phyloP scores from a whole-genome alignment of 108 stramenopile species.

The Phaeodactylum tricornutum region DNA sequence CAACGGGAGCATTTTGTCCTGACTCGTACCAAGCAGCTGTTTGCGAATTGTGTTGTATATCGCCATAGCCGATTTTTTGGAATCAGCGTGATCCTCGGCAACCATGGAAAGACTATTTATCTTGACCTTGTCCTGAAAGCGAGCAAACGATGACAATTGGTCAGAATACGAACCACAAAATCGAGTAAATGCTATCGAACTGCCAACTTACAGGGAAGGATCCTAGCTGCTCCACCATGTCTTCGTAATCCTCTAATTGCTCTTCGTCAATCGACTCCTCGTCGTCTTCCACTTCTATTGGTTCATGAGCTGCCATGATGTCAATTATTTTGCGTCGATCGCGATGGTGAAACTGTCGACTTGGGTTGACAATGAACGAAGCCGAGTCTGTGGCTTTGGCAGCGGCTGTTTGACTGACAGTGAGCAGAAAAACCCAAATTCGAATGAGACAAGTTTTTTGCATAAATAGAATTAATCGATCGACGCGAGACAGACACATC shows the following conservation, averaged over 20 bases:
- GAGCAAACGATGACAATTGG: background rate
- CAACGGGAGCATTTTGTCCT: constrained; percentile 57
- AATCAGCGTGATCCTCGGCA: constrained; percentile 66
- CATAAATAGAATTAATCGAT: no score
- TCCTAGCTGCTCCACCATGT: constrained; percentile 61
- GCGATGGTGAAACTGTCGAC: no score
- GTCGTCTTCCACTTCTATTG: constrained; percentile 22
- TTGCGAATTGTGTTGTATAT: constrained; percentile 59
- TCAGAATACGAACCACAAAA: background rate
- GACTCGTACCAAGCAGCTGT: constrained; percentile 22
- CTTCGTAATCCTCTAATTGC: constrained; percentile 65
- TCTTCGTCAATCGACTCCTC: constrained; percentile 54
- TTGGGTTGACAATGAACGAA: no score
- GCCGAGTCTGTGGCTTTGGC: no score
- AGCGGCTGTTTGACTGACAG: no score
- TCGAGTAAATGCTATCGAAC: background rate
- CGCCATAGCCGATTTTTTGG: constrained; percentile 27
- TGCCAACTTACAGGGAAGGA: constrained; percentile 37
- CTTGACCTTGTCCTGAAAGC: constrained; percentile 58
- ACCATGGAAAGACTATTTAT: constrained; percentile 78
- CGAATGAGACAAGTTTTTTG: no score
- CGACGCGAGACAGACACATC: no score
- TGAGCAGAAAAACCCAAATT: no score
- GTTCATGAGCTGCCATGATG: no score
- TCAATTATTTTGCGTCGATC: no score